Base-by-base conservation (phyloP, 371 early-diverging fungal genomes). In the Lichtheimia ornata region DNA sequence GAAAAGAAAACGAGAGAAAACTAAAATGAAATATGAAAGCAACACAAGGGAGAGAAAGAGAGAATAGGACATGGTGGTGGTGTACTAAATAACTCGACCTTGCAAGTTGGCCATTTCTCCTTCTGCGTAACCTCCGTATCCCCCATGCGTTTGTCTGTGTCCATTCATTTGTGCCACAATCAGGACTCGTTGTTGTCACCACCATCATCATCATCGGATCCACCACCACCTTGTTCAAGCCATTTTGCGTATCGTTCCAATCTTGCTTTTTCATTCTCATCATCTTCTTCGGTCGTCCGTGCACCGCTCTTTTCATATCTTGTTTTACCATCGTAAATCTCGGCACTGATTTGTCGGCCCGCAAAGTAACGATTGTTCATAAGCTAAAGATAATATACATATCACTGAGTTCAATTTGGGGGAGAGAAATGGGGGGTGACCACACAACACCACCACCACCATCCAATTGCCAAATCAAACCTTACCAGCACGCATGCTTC, bases 341-440 rank as follows among this genome's bases (percentile, higher is more conserved):
- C 84, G 9, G 97, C 95, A n/a, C 74, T 78, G 27, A 97, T 85
- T 56, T 86, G 84, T 22, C 88, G 83, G 1, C 95, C 95, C 40
- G 87, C 94, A 86, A 96, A 97, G 71, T 84, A 96, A 4, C 98
- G 85, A 7, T 93, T 92, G 57, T 95, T 88, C 94, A 96, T 95
- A 64, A 87, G 67, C 88, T 94, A 72, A 7, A n/a, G 17, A 49
- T 15, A 58, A 12, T 28, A 56, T 20, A 15, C 3, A 3, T 4
- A 6, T 7, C 14, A 13, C 47, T 53, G 18, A 55, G 18, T 6
- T 17, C 20, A 15, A 28, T 27, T 41, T 44, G 28, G 24, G 51
- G 18, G 27, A 2, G 42, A 1, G 43, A 18, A 49, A 45, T 11
- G 28, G 42, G 17, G 43, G 30, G 1, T 2, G 1, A 22, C 22